Conservation (phyloP, 2,329 filamentous ascomycete genomes). For the Remersonia thermophila region DNA sequence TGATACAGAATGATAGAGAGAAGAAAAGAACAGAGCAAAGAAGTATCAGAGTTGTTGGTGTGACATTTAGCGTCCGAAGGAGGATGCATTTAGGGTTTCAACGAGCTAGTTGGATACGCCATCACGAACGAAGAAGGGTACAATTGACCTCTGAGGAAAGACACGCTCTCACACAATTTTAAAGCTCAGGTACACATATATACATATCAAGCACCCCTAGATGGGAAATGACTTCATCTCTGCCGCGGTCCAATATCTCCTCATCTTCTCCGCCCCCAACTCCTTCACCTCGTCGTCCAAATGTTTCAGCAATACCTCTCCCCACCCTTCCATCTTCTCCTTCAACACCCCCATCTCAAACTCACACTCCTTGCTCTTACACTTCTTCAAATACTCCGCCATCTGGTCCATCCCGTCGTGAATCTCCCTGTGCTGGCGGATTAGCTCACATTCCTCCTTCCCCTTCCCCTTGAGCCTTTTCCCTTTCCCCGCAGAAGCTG, state of each 20-base stretch:
- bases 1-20: no score
- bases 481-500: constrained; percentile 8
- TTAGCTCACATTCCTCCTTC: constrained; percentile 42
- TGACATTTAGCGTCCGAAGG: no score
- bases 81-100: no score
- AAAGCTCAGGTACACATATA: no score
- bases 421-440: constrained; percentile 67
- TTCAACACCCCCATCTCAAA: constrained; percentile 48
- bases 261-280: constrained; percentile 77
- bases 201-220: no score
- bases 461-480: constrained; percentile 1
- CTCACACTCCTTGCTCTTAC: constrained; percentile 49
- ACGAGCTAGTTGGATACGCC: no score
- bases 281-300: constrained; percentile 73
- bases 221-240: constrained; percentile 64
- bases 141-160: no score
- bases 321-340: constrained; percentile 65
- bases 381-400: constrained; percentile 51
- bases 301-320: constrained; percentile 67
- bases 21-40: no score
- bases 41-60: no score
- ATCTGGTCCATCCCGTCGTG: constrained; percentile 62
- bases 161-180: no score
- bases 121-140: no score
- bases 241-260: constrained; percentile 63